phyloP scores from a whole-genome alignment of 1,139 yeast genomes.

The Magnusiomyces fungicola region DNA sequence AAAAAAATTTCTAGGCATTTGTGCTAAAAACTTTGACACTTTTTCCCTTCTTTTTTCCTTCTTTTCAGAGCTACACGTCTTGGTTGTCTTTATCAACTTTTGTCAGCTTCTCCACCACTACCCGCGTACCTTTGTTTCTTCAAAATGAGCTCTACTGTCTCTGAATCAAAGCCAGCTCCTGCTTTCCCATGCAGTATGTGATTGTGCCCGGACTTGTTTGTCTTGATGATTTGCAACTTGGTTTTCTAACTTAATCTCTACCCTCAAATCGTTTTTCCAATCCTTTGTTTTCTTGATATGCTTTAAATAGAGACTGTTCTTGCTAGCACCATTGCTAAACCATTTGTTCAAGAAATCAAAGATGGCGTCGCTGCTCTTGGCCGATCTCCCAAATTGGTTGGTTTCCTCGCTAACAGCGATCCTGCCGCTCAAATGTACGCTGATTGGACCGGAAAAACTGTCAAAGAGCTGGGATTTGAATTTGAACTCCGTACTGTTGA shows the following conservation, averaged over 20 bases:
- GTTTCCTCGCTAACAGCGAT: conserved; percentile 83
- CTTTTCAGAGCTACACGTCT: too few relatives aligned
- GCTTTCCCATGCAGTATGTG: conserved; percentile 12
- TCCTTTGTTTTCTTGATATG: background rate
- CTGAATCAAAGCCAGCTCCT: conserved; percentile 3
- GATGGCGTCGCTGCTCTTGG: conserved; percentile 47
- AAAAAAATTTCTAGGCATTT: too few relatives aligned
- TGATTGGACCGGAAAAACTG: conserved; percentile 89
- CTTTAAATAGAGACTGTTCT: conserved; percentile 57
- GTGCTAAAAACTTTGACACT: too few relatives aligned
- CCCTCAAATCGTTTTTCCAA: background rate
- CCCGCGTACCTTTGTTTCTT: too few relatives aligned
- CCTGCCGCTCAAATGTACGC: conserved; percentile 97
- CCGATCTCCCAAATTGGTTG: conserved; percentile 68
- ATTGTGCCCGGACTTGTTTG: too few relatives aligned
- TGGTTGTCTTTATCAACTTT: too few relatives aligned
- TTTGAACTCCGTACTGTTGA: conserved; percentile 69
- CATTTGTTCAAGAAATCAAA: conserved; percentile 65
- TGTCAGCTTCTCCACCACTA: too few relatives aligned
- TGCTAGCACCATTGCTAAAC: conserved; percentile 82
- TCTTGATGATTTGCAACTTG: too few relatives aligned
- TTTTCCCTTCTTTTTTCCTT: too few relatives aligned
- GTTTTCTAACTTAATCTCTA: background rate
- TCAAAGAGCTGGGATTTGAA: conserved; percentile 74
- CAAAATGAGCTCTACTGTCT: conserved; percentile 4